These are phyloP conservation scores for Suzukiozyma palmioleophila DNA, from an alignment of 1,139 yeast species.

Conservation along the genomic window DNA sequence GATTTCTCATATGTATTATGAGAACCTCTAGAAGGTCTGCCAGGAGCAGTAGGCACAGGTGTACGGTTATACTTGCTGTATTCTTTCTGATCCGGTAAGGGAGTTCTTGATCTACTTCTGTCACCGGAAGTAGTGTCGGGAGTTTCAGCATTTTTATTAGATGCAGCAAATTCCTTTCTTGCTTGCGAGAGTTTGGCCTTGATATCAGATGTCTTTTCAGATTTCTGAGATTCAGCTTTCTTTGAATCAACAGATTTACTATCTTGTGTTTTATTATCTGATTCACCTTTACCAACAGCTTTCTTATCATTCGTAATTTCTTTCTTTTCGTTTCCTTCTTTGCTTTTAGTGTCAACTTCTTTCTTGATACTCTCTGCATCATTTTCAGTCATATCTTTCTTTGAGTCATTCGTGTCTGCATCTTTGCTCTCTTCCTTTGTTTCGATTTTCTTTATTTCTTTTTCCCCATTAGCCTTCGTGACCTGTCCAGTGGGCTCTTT, in stretches of 20 bases:
- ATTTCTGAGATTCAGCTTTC: constrained; percentile 4
- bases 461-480: constrained; percentile 4
- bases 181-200: constrained; percentile 8
- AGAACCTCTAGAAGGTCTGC: neutral
- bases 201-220: constrained; percentile 4
- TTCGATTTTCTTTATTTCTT: constrained; percentile 4
- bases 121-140: constrained; percentile 1
- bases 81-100: constrained; percentile 3
- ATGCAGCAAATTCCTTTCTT: constrained; percentile 7
- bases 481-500: constrained; percentile 6
- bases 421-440: neutral
- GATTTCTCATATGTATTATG: constrained; percentile 2
- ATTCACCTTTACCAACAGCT: neutral
- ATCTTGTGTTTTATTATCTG: constrained; percentile 3
- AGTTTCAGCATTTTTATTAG: neutral
- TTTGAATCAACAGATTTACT: constrained; percentile 3
- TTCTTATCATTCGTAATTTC: constrained; percentile 5
- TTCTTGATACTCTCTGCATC: constrained; percentile 2
- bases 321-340: constrained; percentile 3
- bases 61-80: constrained; percentile 3
- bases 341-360: neutral
- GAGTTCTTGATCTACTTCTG: constrained; percentile 4
- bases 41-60: neutral
- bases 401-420: neutral
- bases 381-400: constrained; percentile 2